Evolutionary conservation across 139 green algal species (phyloP).

Genomic region (Chlamydomonas sphaeroides): DNA sequence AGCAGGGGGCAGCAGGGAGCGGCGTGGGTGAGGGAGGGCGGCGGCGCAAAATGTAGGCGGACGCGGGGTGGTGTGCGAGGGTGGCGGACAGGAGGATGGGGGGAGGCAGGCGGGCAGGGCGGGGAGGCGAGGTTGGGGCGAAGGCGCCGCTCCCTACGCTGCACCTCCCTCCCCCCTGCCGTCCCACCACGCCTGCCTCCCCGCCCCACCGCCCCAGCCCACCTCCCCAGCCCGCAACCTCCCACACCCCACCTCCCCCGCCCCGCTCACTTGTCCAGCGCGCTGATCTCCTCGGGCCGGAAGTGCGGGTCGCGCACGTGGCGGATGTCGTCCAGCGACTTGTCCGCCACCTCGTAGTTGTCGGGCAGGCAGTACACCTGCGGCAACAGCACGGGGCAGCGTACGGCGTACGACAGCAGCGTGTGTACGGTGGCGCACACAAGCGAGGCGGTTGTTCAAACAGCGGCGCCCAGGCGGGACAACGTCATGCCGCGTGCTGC

Average conservation of each 20-base stretch:
- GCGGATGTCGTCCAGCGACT: constrained; percentile 93
- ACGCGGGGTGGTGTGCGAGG: too few species aligned
- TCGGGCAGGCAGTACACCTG: constrained; percentile 96
- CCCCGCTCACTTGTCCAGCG: constrained; percentile 45
- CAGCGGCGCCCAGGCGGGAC: too few species aligned
- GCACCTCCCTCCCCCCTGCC: background rate
- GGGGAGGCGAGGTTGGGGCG: too few species aligned
- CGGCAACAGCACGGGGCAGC: too few species aligned
- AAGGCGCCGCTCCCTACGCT: too few species aligned
- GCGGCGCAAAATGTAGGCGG: background rate
- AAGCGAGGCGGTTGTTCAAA: too few species aligned
- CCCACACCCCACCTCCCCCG: too few species aligned
- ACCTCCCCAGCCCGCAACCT: background rate
- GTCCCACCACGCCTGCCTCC: background rate
- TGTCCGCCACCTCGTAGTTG: constrained; percentile 94
- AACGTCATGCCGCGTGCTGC: too few species aligned
- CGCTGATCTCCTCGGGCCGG: constrained; percentile 54
- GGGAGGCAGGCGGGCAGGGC: too few species aligned
- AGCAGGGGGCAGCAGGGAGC: background rate
- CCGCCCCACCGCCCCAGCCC: background rate
- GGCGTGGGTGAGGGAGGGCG: background rate
- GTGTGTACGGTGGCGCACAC: too few species aligned
- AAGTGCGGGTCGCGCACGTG: constrained; percentile 90
- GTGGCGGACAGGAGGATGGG: too few species aligned
- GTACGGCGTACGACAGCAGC: too few species aligned